Percentiles rank a stretch among this genome's conserved stretches.
Evolutionary conservation across 2,329 filamentous ascomycete species (phyloP).

Genomic region (Hypoxylon sp.): DNA sequence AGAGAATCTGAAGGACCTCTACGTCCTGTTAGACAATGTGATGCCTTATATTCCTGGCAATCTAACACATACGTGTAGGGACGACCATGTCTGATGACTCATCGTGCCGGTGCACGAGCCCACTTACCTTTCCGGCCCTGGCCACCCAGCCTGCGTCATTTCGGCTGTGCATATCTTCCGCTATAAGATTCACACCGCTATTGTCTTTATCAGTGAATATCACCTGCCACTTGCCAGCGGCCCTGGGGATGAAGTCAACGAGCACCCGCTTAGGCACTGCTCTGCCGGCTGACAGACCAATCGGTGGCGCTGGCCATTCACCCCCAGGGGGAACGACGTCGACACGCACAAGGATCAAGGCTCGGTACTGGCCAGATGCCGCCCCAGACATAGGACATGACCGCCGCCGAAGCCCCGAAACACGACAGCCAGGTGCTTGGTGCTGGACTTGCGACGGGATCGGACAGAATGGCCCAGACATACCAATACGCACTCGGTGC

Average conservation of each 20-base stretch:
- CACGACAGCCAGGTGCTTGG: constrained; percentile 30
- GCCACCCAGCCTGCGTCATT: not conserved
- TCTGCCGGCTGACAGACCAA: constrained; percentile 38
- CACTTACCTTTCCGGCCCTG: too few species aligned
- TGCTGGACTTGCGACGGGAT: constrained; percentile 19
- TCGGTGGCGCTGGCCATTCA: constrained; percentile 35
- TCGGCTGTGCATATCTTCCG: constrained; percentile 30
- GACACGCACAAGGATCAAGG: constrained; percentile 38
- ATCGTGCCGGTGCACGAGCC: too few species aligned
- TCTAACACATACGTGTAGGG: too few species aligned
- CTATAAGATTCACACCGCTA: constrained; percentile 33
- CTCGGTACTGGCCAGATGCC: constrained; percentile 44
- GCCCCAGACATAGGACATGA: constrained; percentile 39
- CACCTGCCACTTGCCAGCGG: constrained; percentile 30
- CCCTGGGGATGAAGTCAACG: constrained; percentile 26
- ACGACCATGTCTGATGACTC: too few species aligned
- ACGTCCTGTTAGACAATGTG: too few species aligned
- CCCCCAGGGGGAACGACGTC: constrained; percentile 33
- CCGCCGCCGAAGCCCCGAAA: constrained; percentile 43
- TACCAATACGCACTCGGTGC: constrained; percentile 31
- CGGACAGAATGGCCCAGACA: constrained; percentile 27
- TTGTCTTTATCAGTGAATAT: constrained; percentile 30
- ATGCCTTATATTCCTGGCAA: too few species aligned
- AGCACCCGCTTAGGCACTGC: constrained; percentile 29
- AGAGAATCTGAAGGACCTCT: too few species aligned